Evolutionary conservation across 129 eudicot genomes (phyloP).

Genomic region (Helichrysum umbraculigerum): DNA sequence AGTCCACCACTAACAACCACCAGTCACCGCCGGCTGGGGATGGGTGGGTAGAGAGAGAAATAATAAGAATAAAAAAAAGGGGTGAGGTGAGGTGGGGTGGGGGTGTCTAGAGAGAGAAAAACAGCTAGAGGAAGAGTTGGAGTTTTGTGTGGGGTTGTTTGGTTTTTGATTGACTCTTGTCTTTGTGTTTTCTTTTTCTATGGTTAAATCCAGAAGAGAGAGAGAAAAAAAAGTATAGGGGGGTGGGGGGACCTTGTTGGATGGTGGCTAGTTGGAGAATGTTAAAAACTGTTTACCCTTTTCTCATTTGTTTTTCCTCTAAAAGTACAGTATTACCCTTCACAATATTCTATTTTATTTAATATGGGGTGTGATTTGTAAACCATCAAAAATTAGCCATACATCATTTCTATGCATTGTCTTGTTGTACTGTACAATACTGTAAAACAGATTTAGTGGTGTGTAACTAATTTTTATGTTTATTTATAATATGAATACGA

Average conservation of each 20-base stretch:
- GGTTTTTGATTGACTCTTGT: slow-evolving; percentile 54
- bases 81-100: background rate
- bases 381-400: too few relatives aligned
- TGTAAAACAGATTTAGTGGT: too few relatives aligned
- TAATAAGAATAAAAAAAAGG: slow-evolving; percentile 25
- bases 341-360: too few relatives aligned
- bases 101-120: slow-evolving; percentile 44
- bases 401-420: too few relatives aligned
- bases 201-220: slow-evolving; percentile 30
- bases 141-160: slow-evolving; percentile 57
- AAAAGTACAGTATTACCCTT: background rate
- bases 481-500: too few relatives aligned
- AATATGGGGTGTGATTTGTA: too few relatives aligned
- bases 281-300: slow-evolving; percentile 24
- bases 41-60: slow-evolving; percentile 27
- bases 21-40: slow-evolving; percentile 31
- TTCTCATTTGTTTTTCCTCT: background rate
- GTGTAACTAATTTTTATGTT: too few relatives aligned
- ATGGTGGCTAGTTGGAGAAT: slow-evolving; percentile 27
- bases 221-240: background rate
- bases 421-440: too few relatives aligned
- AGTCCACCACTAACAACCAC: slow-evolving; percentile 45
- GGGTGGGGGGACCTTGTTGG: slow-evolving; percentile 21
- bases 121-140: slow-evolving; percentile 43
- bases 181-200: slow-evolving; percentile 34